Evolutionary conservation across 2,329 filamentous ascomycete genomes (phyloP).

Genomic region (Leptographium lundbergii): DNA sequence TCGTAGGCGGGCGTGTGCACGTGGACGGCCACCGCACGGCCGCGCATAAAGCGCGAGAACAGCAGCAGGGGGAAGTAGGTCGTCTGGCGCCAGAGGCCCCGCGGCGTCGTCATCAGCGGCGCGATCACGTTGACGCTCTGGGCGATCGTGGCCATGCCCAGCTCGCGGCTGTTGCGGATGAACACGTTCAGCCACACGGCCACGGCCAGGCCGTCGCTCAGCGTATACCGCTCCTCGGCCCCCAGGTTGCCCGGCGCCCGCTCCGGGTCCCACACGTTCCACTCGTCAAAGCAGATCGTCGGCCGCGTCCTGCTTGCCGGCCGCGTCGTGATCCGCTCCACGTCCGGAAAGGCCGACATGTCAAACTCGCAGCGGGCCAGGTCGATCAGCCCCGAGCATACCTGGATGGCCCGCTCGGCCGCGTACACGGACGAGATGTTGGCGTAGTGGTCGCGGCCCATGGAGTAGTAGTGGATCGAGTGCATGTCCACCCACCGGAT

Average conservation of each 20-base stretch:
- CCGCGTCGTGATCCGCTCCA: constrained; percentile 26
- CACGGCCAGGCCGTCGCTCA: constrained; percentile 66
- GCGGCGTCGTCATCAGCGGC: constrained; percentile 57
- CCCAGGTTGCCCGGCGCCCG: constrained; percentile 59
- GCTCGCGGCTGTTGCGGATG: constrained; percentile 53
- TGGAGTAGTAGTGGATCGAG: constrained; percentile 69
- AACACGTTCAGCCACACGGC: constrained; percentile 67
- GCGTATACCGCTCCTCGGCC: constrained; percentile 61
- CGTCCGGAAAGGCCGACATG: constrained; percentile 24
- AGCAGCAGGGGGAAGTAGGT: constrained; percentile 65
- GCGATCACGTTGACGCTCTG: constrained; percentile 69
- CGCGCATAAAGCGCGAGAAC: constrained; percentile 62
- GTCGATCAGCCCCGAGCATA: constrained; percentile 56
- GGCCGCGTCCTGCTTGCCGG: constrained; percentile 15
- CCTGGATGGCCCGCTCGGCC: constrained; percentile 63
- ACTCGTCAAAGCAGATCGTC: constrained; percentile 72
- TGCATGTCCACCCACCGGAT: constrained; percentile 60
- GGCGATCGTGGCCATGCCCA: constrained; percentile 71
- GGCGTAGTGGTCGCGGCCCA: constrained; percentile 24
- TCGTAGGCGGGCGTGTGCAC: constrained; percentile 50
- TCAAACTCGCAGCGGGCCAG: constrained; percentile 37
- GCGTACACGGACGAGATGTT: constrained; percentile 17
- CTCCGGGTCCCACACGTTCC: constrained; percentile 71
- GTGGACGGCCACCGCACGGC: constrained; percentile 53
- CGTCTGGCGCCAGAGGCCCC: constrained; percentile 55